A percentile compares a stretch with the other conserved stretches of the same genome.
Conservation (phyloP, 1,284 basidiomycete genomes). For the Papiliotrema terrestris region DNA sequence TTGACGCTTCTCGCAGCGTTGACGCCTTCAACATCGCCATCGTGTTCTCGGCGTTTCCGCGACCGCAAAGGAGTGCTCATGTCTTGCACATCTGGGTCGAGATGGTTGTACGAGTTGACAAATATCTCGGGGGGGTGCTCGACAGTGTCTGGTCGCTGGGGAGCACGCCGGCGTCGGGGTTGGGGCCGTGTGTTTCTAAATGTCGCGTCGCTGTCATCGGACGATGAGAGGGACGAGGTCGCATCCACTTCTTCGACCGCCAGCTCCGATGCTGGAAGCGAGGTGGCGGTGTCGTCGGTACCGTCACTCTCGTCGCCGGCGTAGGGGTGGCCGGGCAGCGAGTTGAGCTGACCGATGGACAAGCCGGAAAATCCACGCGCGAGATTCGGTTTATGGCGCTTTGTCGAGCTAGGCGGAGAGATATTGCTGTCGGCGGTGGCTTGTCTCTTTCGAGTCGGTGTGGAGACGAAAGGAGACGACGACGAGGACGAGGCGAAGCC, state of each 20-base stretch:
- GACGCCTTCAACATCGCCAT: neutral
- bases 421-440: no score
- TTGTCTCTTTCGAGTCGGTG: no score
- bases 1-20: slow-evolving; percentile 3
- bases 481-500: no score
- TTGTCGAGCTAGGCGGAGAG: slow-evolving; percentile 6
- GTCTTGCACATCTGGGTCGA: neutral
- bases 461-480: no score
- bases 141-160: slow-evolving; percentile 23
- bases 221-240: slow-evolving; percentile 4
- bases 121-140: slow-evolving; percentile 23
- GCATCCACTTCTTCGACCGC: slow-evolving; percentile 2
- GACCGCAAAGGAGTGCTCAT: neutral
- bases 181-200: slow-evolving; percentile 6
- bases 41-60: slow-evolving; percentile 3
- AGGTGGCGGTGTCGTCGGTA: neutral
- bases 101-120: neutral
- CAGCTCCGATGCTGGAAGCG: neutral
- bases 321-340: neutral
- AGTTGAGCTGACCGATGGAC: slow-evolving; percentile 8
- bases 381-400: slow-evolving; percentile 38
- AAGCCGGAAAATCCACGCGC: slow-evolving; percentile 37
- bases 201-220: slow-evolving; percentile 26
- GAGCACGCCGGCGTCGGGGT: slow-evolving; percentile 6
- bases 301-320: slow-evolving; percentile 1